Evolutionary conservation across 2,329 filamentous ascomycete genomes (phyloP), one percentile per base, ranked within the genome.

Genomic region (Chaetomium strumarium): DNA sequence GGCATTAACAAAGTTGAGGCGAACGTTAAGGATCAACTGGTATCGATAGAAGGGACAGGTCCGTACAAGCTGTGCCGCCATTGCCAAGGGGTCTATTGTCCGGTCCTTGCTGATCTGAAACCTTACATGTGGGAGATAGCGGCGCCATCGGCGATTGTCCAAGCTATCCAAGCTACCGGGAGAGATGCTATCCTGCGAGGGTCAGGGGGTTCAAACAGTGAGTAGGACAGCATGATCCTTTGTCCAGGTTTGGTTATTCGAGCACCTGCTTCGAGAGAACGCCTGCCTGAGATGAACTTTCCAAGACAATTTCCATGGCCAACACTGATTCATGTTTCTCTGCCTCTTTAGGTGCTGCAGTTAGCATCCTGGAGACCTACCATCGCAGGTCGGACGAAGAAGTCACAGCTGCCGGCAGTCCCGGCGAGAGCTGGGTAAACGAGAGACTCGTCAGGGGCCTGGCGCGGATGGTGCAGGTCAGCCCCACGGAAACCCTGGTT

Each of bases 101-200:
- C 24, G n/a, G 30, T 47, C 1, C 31, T n/a, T 39, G 41, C 52
- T 56, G 50, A 54, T 40, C 5, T 40, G 33, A 30, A 19, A 55
- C 37, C 31, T 20, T 14, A 13, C 6, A 34, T 14, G 30, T 34
- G 46, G 51, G 34, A 13, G 13, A 60, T 63, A 80, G 88, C 89
- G 60, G 83, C 93, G 17, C 93, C 93, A 14, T 96, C 91, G 49
- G 81, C 86, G 42, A 95, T 97, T 59, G 90, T 96, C 30, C 77
- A 84, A 57, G 87, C 92, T 8, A 95, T 97, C 58, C 88, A 96
- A 73, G 77, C 79, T 41, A 96, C 91, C 10, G 93, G 93, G 48
- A 83, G 90, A 64, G 92, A 97, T 79, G 92, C 92, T 42, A 96
- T 99, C 65, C 74, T 99, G 53, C 85, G 93, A 61, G 93, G 93